Evolutionary conservation across 2,329 filamentous ascomycete genomes (phyloP).

Genomic region (Calonectria hongkongensis): DNA sequence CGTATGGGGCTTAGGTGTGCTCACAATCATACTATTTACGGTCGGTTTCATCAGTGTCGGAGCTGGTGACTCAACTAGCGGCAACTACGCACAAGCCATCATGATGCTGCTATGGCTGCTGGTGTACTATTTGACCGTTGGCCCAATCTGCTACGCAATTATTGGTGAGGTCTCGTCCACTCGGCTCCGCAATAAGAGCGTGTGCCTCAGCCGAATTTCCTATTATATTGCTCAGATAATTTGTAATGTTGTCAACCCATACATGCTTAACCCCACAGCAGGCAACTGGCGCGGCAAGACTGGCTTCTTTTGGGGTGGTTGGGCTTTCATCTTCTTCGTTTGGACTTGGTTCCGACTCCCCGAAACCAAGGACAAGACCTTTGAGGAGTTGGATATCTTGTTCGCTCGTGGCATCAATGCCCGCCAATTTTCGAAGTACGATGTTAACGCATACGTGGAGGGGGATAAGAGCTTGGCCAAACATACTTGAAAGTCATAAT

Average conservation of each 20-base stretch:
- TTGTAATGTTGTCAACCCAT: constrained; percentile 49
- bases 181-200: constrained; percentile 59
- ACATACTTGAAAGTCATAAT: too few species aligned
- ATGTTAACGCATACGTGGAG: constrained; percentile 39
- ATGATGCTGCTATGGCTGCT: constrained; percentile 55
- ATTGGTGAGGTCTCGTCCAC: constrained; percentile 59
- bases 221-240: constrained; percentile 51
- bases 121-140: constrained; percentile 59
- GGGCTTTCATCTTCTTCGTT: constrained; percentile 60
- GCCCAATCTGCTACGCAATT: constrained; percentile 59
- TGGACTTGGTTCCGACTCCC: constrained; percentile 39
- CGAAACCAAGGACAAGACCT: constrained; percentile 56
- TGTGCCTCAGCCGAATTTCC: constrained; percentile 54
- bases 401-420: constrained; percentile 57
- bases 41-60: constrained; percentile 59
- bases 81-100: constrained; percentile 43
- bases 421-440: constrained; percentile 55
- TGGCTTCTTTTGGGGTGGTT: constrained; percentile 59
- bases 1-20: constrained; percentile 61
- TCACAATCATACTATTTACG: constrained; percentile 60
- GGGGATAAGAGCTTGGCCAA: constrained; percentile 3
- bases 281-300: constrained; percentile 62
- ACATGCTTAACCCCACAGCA: constrained; percentile 57
- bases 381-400: constrained; percentile 56
- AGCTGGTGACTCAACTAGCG: constrained; percentile 48